A percentile compares a stretch with the other conserved stretches of the same genome.
phyloP scores from a whole-genome alignment of 208 protist genomes.

The Novymonas esmeraldas region DNA sequence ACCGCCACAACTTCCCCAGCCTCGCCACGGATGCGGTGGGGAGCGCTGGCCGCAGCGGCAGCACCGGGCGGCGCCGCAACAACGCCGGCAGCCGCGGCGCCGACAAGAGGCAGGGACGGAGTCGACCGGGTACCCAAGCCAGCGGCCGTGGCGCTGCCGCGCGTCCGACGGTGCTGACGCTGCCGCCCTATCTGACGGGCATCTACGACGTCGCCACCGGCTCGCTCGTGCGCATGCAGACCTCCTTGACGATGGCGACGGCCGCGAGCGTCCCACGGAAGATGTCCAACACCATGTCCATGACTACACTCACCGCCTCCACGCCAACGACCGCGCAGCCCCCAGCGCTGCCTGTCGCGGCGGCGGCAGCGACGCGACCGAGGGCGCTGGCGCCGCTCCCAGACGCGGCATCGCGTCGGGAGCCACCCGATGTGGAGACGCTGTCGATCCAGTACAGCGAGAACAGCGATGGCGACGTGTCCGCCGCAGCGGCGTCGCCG shows the following conservation, averaged over 20 bases:
- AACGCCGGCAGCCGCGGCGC: background rate
- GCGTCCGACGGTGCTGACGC: conserved; percentile 20
- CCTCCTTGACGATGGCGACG: background rate
- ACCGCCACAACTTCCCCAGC: conserved; percentile 23
- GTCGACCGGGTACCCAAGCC: background rate
- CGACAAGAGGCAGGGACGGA: background rate
- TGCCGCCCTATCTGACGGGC: conserved; percentile 83
- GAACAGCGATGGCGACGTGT: no score
- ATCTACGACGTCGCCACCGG: conserved; percentile 84
- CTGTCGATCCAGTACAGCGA: background rate
- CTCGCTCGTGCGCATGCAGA: conserved; percentile 61
- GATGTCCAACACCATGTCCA: background rate
- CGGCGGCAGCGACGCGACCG: background rate
- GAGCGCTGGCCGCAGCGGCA: background rate
- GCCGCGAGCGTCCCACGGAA: background rate
- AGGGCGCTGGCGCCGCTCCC: background rate
- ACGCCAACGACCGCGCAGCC: no score
- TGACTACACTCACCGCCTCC: no score
- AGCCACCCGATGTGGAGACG: background rate
- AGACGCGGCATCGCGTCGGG: no score
- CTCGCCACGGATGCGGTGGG: background rate
- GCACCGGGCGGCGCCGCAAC: background rate
- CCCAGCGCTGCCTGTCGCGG: background rate
- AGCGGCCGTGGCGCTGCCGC: background rate
- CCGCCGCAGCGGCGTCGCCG: background rate